These are phyloP conservation scores for Apophysomyces sp. DNA, from an alignment of 371 early-diverging fungal genomes.

Conservation along the genomic window DNA sequence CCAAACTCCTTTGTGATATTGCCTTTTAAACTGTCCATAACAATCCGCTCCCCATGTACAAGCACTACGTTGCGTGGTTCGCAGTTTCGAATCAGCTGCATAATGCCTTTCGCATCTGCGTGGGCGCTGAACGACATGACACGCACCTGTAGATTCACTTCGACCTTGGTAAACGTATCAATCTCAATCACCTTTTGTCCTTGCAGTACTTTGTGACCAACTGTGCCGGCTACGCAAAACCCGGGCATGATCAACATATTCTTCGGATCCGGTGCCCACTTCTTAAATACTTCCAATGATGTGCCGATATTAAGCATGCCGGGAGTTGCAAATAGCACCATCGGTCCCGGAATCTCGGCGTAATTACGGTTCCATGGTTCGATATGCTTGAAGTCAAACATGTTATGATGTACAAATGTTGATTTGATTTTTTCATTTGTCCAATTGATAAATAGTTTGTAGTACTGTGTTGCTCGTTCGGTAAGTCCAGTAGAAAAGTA, in stretches of 20 bases:
- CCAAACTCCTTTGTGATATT: constrained; percentile 84
- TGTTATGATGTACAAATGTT: constrained; percentile 82
- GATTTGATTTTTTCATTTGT: constrained; percentile 93
- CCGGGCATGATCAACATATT: constrained; percentile 95
- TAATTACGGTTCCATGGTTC: constrained; percentile 75
- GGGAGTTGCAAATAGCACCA: constrained; percentile 96
- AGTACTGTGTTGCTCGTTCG: constrained; percentile 92
- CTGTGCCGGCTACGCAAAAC: constrained; percentile 94
- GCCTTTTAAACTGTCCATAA: constrained; percentile 87
- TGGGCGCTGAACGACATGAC: constrained; percentile 99
- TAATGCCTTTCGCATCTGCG: constrained; percentile 98
- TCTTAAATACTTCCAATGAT: constrained; percentile 83
- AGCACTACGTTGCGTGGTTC: constrained; percentile 94
- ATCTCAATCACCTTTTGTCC: constrained; percentile 85
- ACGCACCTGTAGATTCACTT: constrained; percentile 91
- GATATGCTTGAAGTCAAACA: constrained; percentile 95
- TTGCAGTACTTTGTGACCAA: constrained; percentile 93
- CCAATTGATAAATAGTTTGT: constrained; percentile 93
- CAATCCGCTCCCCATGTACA: constrained; percentile 97
- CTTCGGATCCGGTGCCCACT: constrained; percentile 86
- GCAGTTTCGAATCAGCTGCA: constrained; percentile 94
- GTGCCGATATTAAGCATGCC: constrained; percentile 91
- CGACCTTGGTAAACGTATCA: constrained; percentile 72
- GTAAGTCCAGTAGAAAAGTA: constrained; percentile 95
- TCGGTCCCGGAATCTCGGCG: constrained; percentile 75